Percentiles rank a stretch among this genome's conserved stretches.
Evolutionary conservation across 1,139 yeast genomes (phyloP).

Genomic region (Taphrina deformans): DNA sequence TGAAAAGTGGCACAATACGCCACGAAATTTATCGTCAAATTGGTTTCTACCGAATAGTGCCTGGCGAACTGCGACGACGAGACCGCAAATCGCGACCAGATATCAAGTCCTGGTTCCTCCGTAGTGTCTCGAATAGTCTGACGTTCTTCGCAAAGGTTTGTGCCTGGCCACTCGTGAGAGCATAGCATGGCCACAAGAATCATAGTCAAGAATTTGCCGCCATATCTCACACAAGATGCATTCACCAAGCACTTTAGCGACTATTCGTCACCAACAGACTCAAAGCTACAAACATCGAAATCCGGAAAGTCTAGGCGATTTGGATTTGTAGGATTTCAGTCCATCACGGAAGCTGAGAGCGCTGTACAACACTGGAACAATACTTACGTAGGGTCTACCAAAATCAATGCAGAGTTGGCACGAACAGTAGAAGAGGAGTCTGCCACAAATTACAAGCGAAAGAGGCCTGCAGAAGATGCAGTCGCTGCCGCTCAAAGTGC

Average conservation of each 20-base stretch:
- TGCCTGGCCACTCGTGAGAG: background rate
- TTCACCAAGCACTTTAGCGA: conserved; percentile 68
- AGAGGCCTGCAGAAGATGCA: conserved; percentile 58
- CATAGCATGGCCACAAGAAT: conserved; percentile 56
- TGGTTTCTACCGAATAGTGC: background rate
- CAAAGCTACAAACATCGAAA: conserved; percentile 73
- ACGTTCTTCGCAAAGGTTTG: background rate
- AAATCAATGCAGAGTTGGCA: conserved; percentile 75
- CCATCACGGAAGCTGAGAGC: conserved; percentile 67
- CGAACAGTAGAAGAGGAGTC: conserved; percentile 48
- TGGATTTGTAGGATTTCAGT: conserved; percentile 85
- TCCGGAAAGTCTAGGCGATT: conserved; percentile 84
- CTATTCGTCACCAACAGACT: conserved; percentile 71
- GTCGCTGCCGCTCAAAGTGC: conserved; percentile 62
- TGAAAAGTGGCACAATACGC: background rate
- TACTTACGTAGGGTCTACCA: conserved; percentile 79
- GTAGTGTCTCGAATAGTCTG: no score
- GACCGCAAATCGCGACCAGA: no score
- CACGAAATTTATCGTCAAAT: background rate
- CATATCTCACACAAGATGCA: conserved; percentile 73
- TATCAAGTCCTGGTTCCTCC: no score
- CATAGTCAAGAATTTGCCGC: conserved; percentile 91
- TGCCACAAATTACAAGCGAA: conserved; percentile 29
- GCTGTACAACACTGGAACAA: conserved; percentile 77
- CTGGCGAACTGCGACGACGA: no score